These are phyloP conservation scores for Pontederia crassipes DNA, from an alignment of 176 grass and related monocot species.

Conservation along the genomic window DNA sequence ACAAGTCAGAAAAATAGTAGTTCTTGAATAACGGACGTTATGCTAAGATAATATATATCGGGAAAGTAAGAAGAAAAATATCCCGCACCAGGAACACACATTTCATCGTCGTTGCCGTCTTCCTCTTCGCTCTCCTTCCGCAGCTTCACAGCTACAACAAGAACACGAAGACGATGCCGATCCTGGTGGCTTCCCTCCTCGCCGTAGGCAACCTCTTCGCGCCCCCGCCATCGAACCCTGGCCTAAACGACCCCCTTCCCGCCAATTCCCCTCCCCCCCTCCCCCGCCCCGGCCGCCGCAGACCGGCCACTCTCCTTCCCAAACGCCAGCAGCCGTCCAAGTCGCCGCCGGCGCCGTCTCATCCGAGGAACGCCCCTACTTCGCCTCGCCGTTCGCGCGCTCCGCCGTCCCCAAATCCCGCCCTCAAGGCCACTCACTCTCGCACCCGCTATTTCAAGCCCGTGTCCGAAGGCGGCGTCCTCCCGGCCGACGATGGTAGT, in stretches of 20 bases:
- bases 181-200: not conserved
- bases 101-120: not conserved
- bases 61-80: no score
- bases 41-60: no score
- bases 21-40: no score
- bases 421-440: constrained; percentile 50
- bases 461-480: constrained; percentile 39
- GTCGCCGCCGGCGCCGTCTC: no score
- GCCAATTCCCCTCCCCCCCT: constrained; percentile 13
- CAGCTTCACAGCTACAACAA: not conserved
- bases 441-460: constrained; percentile 78
- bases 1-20: no score
- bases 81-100: not conserved
- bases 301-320: not conserved
- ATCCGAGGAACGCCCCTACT: no score
- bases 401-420: constrained; percentile 14
- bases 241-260: constrained; percentile 6
- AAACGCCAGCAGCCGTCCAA: no score
- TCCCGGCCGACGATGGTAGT: constrained; percentile 37
- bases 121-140: not conserved
- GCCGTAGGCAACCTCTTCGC: constrained; percentile 9
- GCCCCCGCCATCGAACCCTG: constrained; percentile 9
- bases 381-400: not conserved
- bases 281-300: not conserved
- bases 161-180: not conserved